Evolutionary conservation across 192 early-diverging fungal genomes (phyloP), one percentile per base, ranked within the genome.

Genomic region (Irineochytrium annulatum): DNA sequence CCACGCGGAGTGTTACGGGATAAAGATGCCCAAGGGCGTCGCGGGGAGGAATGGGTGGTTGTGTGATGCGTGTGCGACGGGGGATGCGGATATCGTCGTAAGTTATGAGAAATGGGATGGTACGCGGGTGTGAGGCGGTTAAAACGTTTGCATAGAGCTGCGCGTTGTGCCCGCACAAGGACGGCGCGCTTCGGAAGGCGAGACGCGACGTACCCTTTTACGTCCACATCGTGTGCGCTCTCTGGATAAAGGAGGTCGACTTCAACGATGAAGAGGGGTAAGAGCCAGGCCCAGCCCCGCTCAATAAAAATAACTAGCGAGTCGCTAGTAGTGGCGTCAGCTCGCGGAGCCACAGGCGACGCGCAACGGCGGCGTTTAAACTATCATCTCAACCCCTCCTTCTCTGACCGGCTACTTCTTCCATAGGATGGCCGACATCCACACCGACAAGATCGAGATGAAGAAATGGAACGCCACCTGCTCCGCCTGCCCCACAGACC

Each of bases 241-340:
- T 51, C 20, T 51, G 49, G 49, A 51, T 51, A 19, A 51, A 51
- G 27, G 49, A 51, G 20, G 49, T 51, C 11, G n/a, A n/a, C n/a
- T n/a, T n/a, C n/a, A n/a, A n/a, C n/a, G n/a, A n/a, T n/a, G n/a
- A n/a, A n/a, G n/a, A n/a, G n/a, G n/a, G n/a, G n/a, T n/a, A n/a
- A n/a, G n/a, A n/a, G n/a, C n/a, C n/a, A n/a, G n/a, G n/a, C n/a
- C n/a, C n/a, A n/a, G n/a, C n/a, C n/a, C n/a, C n/a, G n/a, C n/a
- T n/a, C n/a, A n/a, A n/a, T n/a, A n/a, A n/a, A n/a, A n/a, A n/a
- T n/a, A n/a, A n/a, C n/a, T n/a, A n/a, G n/a, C n/a, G n/a, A n/a
- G n/a, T n/a, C n/a, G n/a, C n/a, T n/a, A n/a, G n/a, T n/a, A n/a
- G n/a, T n/a, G n/a, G n/a, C n/a, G n/a, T n/a, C n/a, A n/a, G n/a